Evolutionary conservation across 495 filamentous ascomycete species (phyloP).

Genomic region (Corynascus novoguineensis): DNA sequence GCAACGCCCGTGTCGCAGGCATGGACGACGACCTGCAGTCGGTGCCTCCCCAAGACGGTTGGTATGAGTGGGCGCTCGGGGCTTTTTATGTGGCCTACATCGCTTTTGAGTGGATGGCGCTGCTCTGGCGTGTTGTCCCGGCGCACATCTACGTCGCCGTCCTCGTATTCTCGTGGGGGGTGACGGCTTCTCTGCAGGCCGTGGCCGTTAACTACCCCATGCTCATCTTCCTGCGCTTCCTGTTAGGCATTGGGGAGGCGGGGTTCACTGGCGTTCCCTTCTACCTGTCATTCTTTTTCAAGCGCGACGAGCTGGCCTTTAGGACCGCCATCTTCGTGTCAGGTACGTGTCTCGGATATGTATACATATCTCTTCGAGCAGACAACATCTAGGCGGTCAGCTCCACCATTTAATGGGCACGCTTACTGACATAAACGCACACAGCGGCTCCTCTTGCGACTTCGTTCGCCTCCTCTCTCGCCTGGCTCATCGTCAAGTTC

Average conservation of each 20-base stretch:
- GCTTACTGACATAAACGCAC: neutral
- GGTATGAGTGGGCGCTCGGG: slow-evolving; percentile 72
- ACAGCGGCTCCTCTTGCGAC: slow-evolving; percentile 74
- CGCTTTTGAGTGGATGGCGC: slow-evolving; percentile 62
- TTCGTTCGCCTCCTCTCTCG: slow-evolving; percentile 75
- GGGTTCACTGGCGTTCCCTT: slow-evolving; percentile 76
- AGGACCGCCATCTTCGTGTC: slow-evolving; percentile 77
- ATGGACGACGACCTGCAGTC: slow-evolving; percentile 58
- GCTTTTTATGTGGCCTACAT: slow-evolving; percentile 71
- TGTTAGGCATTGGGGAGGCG: slow-evolving; percentile 69
- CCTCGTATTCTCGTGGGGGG: slow-evolving; percentile 64
- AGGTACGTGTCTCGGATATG: slow-evolving; percentile 36
- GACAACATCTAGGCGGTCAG: no score
- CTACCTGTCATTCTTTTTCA: slow-evolving; percentile 81
- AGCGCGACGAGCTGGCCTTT: slow-evolving; percentile 72
- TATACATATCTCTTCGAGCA: no score
- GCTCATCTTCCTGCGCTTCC: slow-evolving; percentile 58
- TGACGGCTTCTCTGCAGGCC: slow-evolving; percentile 67
- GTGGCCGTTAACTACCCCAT: slow-evolving; percentile 64
- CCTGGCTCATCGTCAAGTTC: slow-evolving; percentile 73
- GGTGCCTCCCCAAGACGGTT: slow-evolving; percentile 59
- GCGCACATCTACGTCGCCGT: slow-evolving; percentile 55
- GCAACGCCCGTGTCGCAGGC: slow-evolving; percentile 72
- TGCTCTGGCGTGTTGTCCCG: slow-evolving; percentile 69
- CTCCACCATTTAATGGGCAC: slow-evolving; percentile 32